Conservation (phyloP, 2,329 filamentous ascomycete genomes). For the Samsoniella hepiali region DNA sequence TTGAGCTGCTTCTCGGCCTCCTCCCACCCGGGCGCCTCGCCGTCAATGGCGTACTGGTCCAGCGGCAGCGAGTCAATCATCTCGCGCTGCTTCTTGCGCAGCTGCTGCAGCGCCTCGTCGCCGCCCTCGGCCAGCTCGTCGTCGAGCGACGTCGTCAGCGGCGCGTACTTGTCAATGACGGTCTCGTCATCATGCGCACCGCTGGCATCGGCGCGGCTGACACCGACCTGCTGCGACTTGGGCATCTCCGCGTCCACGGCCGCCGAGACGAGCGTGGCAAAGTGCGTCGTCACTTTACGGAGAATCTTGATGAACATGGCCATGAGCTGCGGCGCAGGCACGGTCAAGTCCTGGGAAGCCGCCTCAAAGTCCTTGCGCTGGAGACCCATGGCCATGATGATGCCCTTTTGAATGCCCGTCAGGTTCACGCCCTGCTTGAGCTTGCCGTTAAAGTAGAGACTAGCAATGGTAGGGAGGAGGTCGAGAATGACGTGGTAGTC, state of each 20-base stretch:
- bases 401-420: conserved; percentile 77
- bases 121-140: conserved; percentile 84
- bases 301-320: conserved; percentile 98
- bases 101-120: conserved; percentile 66
- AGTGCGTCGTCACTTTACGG: conserved; percentile 78
- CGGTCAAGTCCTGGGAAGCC: conserved; percentile 71
- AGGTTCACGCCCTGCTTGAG: conserved; percentile 66
- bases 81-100: conserved; percentile 78
- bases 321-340: conserved; percentile 75
- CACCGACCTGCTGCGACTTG: conserved; percentile 52
- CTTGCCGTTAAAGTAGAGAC: conserved; percentile 79
- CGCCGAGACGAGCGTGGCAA: conserved; percentile 69
- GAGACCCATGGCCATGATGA: conserved; percentile 85
- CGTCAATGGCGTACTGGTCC: conserved; percentile 67
- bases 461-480: conserved; percentile 77
- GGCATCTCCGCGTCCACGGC: conserved; percentile 69
- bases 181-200: conserved; percentile 68
- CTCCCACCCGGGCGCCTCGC: conserved; percentile 59
- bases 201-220: conserved; percentile 56
- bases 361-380: conserved; percentile 85
- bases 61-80: conserved; percentile 88
- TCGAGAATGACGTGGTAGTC: conserved; percentile 98
- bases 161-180: conserved; percentile 63
- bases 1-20: conserved; percentile 74
- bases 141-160: conserved; percentile 67